Evolutionary conservation across 2,329 filamentous ascomycete species (phyloP).

Genomic region (Epichloe bromicola): DNA sequence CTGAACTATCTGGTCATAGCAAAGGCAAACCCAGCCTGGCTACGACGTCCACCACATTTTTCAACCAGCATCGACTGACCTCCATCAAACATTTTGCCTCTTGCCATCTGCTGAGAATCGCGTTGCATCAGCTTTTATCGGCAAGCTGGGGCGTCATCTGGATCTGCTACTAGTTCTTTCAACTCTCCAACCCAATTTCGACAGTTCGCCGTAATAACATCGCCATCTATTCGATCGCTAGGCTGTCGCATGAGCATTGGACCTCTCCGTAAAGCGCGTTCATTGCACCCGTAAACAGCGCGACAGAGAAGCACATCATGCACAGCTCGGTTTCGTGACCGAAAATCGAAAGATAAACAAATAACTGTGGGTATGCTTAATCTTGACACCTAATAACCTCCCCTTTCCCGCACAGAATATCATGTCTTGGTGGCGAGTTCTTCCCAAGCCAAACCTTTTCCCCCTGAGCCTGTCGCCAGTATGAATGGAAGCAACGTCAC

Average conservation of each 20-base stretch:
- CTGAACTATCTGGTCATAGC: conserved; percentile 20
- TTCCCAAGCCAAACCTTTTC: background rate
- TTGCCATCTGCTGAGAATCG: conserved; percentile 14
- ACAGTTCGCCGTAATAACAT: conserved; percentile 5
- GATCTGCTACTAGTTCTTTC: conserved; percentile 8
- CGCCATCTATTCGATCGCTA: conserved; percentile 3
- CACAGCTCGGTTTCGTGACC: background rate
- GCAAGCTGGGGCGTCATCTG: conserved; percentile 12
- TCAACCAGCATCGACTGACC: conserved; percentile 18
- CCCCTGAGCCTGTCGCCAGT: conserved; percentile 3
- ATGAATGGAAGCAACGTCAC: conserved; percentile 8
- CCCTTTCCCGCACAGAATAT: conserved; percentile 6
- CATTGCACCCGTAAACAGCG: conserved; percentile 22
- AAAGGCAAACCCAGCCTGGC: conserved; percentile 5
- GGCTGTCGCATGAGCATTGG: conserved; percentile 7
- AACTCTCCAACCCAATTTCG: conserved; percentile 7
- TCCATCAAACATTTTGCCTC: conserved; percentile 15
- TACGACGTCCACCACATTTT: conserved; percentile 18
- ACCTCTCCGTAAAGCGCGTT: conserved; percentile 11
- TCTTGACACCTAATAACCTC: conserved; percentile 12
- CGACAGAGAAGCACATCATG: conserved; percentile 11
- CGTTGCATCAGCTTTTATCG: conserved; percentile 13
- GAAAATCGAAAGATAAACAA: conserved; percentile 14
- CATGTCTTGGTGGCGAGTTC: background rate
- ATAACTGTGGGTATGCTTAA: conserved; percentile 19